phyloP scores from a whole-genome alignment of 2,329 filamentous ascomycete species.

The Aspergillus pseudoterreus region DNA sequence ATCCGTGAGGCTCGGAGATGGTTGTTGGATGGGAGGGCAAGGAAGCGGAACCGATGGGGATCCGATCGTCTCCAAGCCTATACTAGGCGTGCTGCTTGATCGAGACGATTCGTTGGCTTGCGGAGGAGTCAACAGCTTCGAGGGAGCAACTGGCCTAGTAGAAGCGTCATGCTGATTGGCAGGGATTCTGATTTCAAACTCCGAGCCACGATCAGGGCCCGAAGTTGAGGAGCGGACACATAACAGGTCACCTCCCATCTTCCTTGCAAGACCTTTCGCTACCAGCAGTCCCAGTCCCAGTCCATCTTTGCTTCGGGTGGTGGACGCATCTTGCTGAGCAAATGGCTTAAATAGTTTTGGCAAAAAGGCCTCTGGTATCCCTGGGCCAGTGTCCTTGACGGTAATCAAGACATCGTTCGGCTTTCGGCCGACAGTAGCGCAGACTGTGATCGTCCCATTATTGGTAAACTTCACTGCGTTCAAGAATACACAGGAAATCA shows the following conservation, averaged over 20 bases:
- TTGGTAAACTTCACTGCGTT: constrained; percentile 72
- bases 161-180: constrained; percentile 45
- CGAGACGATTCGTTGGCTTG: constrained; percentile 18
- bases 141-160: constrained; percentile 50
- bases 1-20: constrained; percentile 26
- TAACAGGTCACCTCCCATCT: constrained; percentile 64
- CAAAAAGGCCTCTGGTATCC: constrained; percentile 64
- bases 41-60: constrained; percentile 23
- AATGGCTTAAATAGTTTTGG: constrained; percentile 68
- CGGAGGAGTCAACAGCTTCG: constrained; percentile 36
- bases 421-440: constrained; percentile 50
- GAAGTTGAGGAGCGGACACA: constrained; percentile 61
- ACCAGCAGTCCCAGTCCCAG: constrained; percentile 67
- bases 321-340: constrained; percentile 64
- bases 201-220: constrained; percentile 59
- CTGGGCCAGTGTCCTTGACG: constrained; percentile 64
- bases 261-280: constrained; percentile 67
- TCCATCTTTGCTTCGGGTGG: constrained; percentile 64
- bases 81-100: constrained; percentile 20
- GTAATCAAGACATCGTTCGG: constrained; percentile 57
- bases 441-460: constrained; percentile 57
- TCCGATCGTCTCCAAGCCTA: constrained; percentile 17
- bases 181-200: constrained; percentile 67
- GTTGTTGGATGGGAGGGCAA: constrained; percentile 26
- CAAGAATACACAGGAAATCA: constrained; percentile 60